Percentiles rank a stretch among this genome's conserved stretches.
Conservation (phyloP, 78 protist genomes). For the Creolimax fragrantissima region DNA sequence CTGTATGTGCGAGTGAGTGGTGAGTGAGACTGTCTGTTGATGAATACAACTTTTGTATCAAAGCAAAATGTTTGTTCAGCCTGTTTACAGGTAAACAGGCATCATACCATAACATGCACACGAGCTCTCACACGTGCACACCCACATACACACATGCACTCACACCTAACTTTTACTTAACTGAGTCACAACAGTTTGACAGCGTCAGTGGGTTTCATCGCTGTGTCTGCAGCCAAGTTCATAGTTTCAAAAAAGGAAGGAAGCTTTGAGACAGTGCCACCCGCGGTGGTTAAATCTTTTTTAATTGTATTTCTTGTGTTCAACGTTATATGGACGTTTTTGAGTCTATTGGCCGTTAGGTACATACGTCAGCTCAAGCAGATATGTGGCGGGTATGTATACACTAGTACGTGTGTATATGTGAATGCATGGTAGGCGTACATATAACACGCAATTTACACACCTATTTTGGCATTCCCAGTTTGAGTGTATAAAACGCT, state of each 20-base stretch:
- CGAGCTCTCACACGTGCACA: background rate
- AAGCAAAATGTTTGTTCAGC: background rate
- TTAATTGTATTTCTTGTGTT: no score
- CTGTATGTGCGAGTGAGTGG: background rate
- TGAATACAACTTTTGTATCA: background rate
- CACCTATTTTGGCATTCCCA: background rate
- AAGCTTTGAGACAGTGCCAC: no score
- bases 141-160: background rate
- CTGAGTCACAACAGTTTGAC: no score
- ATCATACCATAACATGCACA: background rate
- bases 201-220: no score
- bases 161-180: background rate
- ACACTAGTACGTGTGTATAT: background rate
- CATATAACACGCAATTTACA: background rate
- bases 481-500: no score
- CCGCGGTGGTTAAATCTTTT: no score
- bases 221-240: no score
- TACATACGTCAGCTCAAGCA: no score
- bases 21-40: background rate
- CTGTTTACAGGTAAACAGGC: background rate
- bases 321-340: background rate
- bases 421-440: no score
- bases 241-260: no score
- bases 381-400: no score
- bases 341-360: no score